Base-by-base conservation (phyloP, 1,139 yeast genomes). In the Pichia inconspicua region DNA sequence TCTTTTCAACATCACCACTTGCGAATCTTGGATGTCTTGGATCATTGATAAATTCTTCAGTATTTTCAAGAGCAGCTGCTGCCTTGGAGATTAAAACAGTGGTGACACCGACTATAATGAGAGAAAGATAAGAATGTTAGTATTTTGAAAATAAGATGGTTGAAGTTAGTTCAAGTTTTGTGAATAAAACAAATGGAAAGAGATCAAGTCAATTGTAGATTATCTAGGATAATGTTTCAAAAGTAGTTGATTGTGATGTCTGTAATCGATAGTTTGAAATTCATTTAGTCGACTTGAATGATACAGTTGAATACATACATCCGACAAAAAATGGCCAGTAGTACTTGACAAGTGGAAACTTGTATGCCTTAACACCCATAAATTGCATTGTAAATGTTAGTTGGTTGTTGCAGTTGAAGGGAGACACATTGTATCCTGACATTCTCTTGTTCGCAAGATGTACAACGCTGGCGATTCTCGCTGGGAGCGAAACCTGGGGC, bases 21-120 rank as follows among this genome's bases (percentile, higher is more conserved):
- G 62, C 61, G 63, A 80, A 79, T 68, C 84, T 75, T 65, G 88
- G 89, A 73, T 82, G 80, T 71, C 87, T 80, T 69, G 89, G 89
- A 68, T 82, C 88, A 68, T 82, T 81, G 69, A 77, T 74, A 73
- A 77, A 82, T 68, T 81, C 86, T 50, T 71, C 72, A 54, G 83
- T 69, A 68, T 74, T 68, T 63, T 76, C 68, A 59, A 79, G 71
- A 53, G 79, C 77, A 50, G 67, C 65, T 51, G 84, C 82, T 49
- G 75, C 77, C 70, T 77, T 76, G 62, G 75, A 71, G 59, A 81
- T 70, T 55, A 75, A 69, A 69, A 68, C 78, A 72, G 72, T 75
- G 55, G 84, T 75, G 56, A 73, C 59, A 58, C 69, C 80, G 61
- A 68, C 74, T 68, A 53, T 40, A 47, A 25, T 34, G 27, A 27